phyloP scores from a whole-genome alignment of 2,329 filamentous ascomycete genomes.

The Microsporum ferrugineum region DNA sequence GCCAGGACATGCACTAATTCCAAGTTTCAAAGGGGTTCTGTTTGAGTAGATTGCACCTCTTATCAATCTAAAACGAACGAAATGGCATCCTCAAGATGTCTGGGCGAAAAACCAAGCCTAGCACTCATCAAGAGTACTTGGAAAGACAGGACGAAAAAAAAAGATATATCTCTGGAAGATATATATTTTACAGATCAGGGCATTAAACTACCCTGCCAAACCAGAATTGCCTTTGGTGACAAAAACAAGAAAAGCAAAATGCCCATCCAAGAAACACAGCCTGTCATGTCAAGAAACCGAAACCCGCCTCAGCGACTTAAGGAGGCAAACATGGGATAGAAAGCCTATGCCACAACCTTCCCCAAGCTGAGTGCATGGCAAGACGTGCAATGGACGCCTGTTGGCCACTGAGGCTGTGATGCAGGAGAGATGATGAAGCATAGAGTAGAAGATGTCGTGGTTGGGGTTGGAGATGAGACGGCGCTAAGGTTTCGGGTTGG shows the following conservation, averaged over 20 bases:
- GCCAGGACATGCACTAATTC: not conserved
- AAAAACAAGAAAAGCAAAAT: not conserved
- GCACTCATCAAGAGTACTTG: not conserved
- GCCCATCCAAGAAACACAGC: not conserved
- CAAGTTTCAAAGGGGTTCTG: not conserved
- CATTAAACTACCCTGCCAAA: not conserved
- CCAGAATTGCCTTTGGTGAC: not conserved
- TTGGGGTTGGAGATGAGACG: not conserved
- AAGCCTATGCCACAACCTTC: not conserved
- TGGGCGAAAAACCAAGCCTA: not conserved
- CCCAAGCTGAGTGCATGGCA: not conserved
- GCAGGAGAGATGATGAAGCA: not conserved
- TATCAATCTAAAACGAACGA: not conserved
- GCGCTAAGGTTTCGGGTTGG: constrained; percentile 4
- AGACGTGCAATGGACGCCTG: not conserved
- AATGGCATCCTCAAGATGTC: not conserved
- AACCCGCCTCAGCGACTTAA: not conserved
- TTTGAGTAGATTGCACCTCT: not conserved
- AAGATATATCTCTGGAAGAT: not conserved
- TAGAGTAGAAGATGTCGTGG: not conserved
- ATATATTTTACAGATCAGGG: not conserved
- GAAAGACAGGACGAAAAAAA: not conserved
- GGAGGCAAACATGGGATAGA: not conserved
- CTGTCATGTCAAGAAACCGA: not conserved
- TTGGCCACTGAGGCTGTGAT: constrained; percentile 1